Evolutionary conservation across 2,329 filamentous ascomycete species (phyloP).

Genomic region (Pseudogymnoascus sp.): DNA sequence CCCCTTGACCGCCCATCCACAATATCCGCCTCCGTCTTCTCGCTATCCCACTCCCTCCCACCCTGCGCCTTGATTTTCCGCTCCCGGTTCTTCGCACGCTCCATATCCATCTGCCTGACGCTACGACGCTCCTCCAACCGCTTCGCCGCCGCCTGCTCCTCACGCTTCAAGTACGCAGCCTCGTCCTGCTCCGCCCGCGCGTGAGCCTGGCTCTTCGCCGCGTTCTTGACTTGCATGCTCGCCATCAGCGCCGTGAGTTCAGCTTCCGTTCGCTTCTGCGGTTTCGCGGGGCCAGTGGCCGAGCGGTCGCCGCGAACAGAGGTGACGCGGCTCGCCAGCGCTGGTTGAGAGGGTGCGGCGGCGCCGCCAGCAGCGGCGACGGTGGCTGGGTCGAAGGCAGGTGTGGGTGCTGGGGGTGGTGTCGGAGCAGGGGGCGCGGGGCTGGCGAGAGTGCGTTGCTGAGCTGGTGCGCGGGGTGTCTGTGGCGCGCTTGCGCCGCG

Average conservation of each 20-base stretch:
- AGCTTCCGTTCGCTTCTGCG: slow-evolving; percentile 55
- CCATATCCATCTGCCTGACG: slow-evolving; percentile 25
- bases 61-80: slow-evolving; percentile 27
- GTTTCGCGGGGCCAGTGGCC: slow-evolving; percentile 41
- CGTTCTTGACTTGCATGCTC: slow-evolving; percentile 52
- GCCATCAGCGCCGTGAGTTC: slow-evolving; percentile 53
- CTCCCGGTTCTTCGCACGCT: slow-evolving; percentile 27
- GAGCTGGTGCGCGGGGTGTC: slow-evolving; percentile 9
- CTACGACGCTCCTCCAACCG: slow-evolving; percentile 30
- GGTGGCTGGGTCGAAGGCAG: slow-evolving; percentile 9
- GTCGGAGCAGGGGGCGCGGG: slow-evolving; percentile 1
- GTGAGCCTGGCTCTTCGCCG: slow-evolving; percentile 49
- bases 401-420: slow-evolving; percentile 9
- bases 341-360: slow-evolving; percentile 14
- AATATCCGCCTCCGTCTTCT: slow-evolving; percentile 26
- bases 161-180: slow-evolving; percentile 54
- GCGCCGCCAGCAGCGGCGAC: slow-evolving; percentile 6
- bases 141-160: slow-evolving; percentile 47
- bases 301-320: slow-evolving; percentile 47
- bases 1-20: slow-evolving; percentile 21
- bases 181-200: slow-evolving; percentile 59
- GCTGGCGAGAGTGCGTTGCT: background rate
- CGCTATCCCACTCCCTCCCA: slow-evolving; percentile 27
- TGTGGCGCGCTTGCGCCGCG: background rate
- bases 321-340: slow-evolving; percentile 21